Conservation (phyloP, 1,284 basidiomycete species). For the Xerocomus nothofagi region DNA sequence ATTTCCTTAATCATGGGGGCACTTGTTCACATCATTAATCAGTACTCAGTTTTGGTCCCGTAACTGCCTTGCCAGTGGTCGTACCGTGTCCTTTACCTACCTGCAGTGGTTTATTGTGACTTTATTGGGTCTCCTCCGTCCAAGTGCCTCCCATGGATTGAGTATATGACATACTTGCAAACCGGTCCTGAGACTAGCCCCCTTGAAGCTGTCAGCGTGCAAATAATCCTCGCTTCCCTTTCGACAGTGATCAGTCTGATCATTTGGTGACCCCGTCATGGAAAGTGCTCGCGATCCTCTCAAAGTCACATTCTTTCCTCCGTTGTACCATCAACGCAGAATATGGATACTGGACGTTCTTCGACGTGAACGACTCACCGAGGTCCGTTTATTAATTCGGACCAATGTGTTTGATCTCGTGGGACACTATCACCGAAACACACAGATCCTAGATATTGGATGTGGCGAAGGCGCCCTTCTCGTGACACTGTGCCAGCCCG, state of each 20-base stretch:
- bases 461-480: conserved; percentile 79
- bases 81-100: background rate
- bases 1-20: conserved; percentile 12
- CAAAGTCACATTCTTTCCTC: conserved; percentile 72
- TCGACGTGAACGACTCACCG: conserved; percentile 54
- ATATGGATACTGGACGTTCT: conserved; percentile 71
- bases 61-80: conserved; percentile 6
- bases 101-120: conserved; percentile 6
- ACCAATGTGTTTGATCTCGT: background rate
- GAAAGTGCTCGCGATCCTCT: conserved; percentile 36
- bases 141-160: conserved; percentile 12
- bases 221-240: background rate
- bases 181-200: background rate
- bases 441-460: conserved; percentile 74
- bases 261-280: conserved; percentile 16
- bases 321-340: conserved; percentile 65
- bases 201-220: background rate
- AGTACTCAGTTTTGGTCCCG: conserved; percentile 24
- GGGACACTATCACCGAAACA: background rate
- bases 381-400: conserved; percentile 43
- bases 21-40: conserved; percentile 10
- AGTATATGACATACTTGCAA: conserved; percentile 9
- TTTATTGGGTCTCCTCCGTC: conserved; percentile 29
- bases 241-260: conserved; percentile 5
- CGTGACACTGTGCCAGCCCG: conserved; percentile 65